A percentile compares a stretch with the other conserved stretches of the same genome.
These are phyloP conservation scores for Protomyces pachydermus DNA, from an alignment of 1,139 yeast species.

Conservation along the genomic window DNA sequence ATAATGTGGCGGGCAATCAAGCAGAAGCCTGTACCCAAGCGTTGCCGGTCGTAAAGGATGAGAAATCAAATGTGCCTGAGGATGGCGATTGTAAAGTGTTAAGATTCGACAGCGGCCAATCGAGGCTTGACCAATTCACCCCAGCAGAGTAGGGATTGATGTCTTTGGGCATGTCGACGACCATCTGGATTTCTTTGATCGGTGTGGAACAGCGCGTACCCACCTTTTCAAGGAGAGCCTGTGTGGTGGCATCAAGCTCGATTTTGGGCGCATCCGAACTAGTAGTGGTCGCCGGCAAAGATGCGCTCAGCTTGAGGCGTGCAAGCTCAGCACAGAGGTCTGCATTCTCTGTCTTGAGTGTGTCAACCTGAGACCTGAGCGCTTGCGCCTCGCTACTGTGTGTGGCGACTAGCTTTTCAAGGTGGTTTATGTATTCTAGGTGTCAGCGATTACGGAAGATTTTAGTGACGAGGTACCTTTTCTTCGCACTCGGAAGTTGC, in stretches of 20 bases:
- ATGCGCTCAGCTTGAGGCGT: slow-evolving; percentile 7
- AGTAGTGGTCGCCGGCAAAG: slow-evolving; percentile 1
- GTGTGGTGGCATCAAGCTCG: not conserved
- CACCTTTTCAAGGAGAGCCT: not conserved
- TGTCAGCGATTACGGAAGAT: not conserved
- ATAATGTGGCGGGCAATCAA: not conserved
- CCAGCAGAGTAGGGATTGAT: slow-evolving; percentile 21
- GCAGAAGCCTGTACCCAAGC: not conserved
- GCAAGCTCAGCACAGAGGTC: slow-evolving; percentile 12
- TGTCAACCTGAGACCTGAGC: slow-evolving; percentile 32
- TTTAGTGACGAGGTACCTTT: slow-evolving; percentile 29
- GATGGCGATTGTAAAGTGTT: slow-evolving; percentile 4
- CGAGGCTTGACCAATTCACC: slow-evolving; percentile 1
- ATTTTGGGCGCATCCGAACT: not conserved
- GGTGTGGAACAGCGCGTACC: slow-evolving; percentile 10
- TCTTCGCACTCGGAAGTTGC: slow-evolving; percentile 39
- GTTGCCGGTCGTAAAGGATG: slow-evolving; percentile 9
- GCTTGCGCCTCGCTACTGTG: slow-evolving; percentile 33
- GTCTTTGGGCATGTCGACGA: slow-evolving; percentile 8
- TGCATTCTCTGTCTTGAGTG: slow-evolving; percentile 31
- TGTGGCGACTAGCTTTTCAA: slow-evolving; percentile 36
- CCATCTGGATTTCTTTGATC: not conserved
- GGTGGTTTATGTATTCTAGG: slow-evolving; percentile 37
- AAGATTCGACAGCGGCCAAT: slow-evolving; percentile 21
- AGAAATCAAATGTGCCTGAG: slow-evolving; percentile 14